Evolutionary conservation across 2,329 filamentous ascomycete genomes (phyloP), one percentile per base, ranked within the genome.

Genomic region (Neurospora sp.): DNA sequence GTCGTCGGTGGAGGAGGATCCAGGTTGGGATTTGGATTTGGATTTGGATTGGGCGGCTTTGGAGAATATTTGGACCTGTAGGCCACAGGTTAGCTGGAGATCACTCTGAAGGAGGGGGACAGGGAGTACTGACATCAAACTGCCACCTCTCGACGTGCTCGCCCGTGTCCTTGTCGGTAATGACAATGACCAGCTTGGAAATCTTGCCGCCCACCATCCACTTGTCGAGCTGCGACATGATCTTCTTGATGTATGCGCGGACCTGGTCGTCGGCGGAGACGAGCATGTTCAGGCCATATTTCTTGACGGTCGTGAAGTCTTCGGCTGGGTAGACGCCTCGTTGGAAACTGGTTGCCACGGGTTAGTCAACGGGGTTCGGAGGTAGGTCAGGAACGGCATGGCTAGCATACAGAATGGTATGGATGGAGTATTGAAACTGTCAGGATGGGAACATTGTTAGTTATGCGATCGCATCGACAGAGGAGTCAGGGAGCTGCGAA

Each of bases 191-290:
- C 12, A 99, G 88, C 81, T 97, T 97, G 68, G 92, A 96, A 79
- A 99, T 97, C 82, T 99, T 98, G 79, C 94, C 93, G 76, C 91
- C 92, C 68, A 93, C 86, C 93, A 98, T 98, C 96, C 96, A 99
- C 79, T 92, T 93, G 83, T 96, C 95, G 70, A 99, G 88, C 81
- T 99, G 96, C 37, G 90, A 90, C 94, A 97, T 99, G 83, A 99
- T 98, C 82, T 96, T 97, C 82, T 97, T 97, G 85, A 99, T 97
- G 82, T 99, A 99, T 39, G 94, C 93, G 82, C 97, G 97, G 79
- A 99, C 96, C 82, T 99, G 95, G 83, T 98, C 96, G 80, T 99
- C 96, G 73, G 93, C 89, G 39, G 95, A 96, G 68, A 98, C 94
- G 76, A 97, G 91, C 93, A 97, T 97, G 77, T 97, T 98, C 77